Evolutionary conservation across 495 filamentous ascomycete genomes (phyloP).

Genomic region (Penicillium simplicissimum): DNA sequence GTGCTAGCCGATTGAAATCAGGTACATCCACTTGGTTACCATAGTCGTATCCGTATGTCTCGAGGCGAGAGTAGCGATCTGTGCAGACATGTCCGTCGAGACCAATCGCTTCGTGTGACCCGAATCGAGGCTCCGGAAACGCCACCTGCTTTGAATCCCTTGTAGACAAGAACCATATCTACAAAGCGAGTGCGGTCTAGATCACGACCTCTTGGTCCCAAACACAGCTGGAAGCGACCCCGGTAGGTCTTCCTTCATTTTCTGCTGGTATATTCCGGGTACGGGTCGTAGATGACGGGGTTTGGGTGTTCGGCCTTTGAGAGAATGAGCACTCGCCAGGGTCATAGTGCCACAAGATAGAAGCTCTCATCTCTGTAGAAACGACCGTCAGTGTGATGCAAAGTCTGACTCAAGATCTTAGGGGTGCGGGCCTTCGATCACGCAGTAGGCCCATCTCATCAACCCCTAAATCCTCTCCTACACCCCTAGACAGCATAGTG

Average conservation of each 20-base stretch:
- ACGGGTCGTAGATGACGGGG: slow-evolving; percentile 48
- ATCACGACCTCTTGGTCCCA: slow-evolving; percentile 47
- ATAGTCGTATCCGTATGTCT: slow-evolving; percentile 51
- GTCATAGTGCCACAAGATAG: slow-evolving; percentile 31
- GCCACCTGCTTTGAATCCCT: slow-evolving; percentile 32
- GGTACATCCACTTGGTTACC: slow-evolving; percentile 26
- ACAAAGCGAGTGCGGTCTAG: slow-evolving; percentile 45
- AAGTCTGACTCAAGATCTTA: background rate
- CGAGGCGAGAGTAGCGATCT: slow-evolving; percentile 57
- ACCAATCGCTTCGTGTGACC: slow-evolving; percentile 49
- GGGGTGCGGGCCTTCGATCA: slow-evolving; percentile 18
- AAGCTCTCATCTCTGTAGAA: slow-evolving; percentile 24
- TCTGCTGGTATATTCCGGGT: slow-evolving; percentile 51
- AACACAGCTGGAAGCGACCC: slow-evolving; percentile 43
- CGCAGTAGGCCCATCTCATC: slow-evolving; percentile 23
- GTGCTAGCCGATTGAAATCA: slow-evolving; percentile 20
- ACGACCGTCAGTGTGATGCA: background rate
- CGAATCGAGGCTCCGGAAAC: slow-evolving; percentile 47
- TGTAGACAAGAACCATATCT: slow-evolving; percentile 49
- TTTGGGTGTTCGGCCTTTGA: slow-evolving; percentile 18
- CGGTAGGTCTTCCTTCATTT: slow-evolving; percentile 45
- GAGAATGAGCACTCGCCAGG: slow-evolving; percentile 21
- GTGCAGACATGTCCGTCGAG: slow-evolving; percentile 51
- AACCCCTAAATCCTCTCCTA: slow-evolving; percentile 16
- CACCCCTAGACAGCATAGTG: background rate